Evolutionary conservation across 306 rosid genomes (phyloP).

Genomic region (Lablab purpureus): DNA sequence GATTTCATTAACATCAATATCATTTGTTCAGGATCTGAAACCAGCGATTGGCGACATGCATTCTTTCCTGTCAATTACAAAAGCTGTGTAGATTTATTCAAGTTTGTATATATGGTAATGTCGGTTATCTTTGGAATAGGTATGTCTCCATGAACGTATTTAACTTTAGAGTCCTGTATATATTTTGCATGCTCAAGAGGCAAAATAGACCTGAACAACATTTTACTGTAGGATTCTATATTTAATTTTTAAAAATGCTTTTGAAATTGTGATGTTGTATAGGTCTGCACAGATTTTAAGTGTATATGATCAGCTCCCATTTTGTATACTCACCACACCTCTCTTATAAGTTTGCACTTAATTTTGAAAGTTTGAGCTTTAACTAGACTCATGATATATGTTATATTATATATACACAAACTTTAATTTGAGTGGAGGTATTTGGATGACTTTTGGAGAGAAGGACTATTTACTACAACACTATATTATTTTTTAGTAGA

Average conservation of each 20-base stretch:
- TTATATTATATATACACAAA: neutral
- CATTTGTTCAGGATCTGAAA: conserved; percentile 33
- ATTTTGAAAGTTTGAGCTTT: neutral
- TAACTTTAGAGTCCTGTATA: neutral
- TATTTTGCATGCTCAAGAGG: neutral
- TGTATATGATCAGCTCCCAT: no score
- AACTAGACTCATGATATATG: neutral
- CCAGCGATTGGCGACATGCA: neutral
- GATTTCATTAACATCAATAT: neutral
- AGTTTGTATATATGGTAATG: neutral
- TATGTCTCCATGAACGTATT: conserved; percentile 1
- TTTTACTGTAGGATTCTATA: no score
- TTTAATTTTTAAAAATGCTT: no score
- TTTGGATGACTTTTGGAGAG: neutral
- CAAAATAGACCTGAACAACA: no score
- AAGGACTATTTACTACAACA: neutral
- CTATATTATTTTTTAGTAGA: neutral
- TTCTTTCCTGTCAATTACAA: conserved; percentile 36
- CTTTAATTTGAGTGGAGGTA: neutral
- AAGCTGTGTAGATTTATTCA: neutral
- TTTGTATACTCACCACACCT: neutral
- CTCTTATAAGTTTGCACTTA: neutral
- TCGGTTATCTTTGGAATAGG: conserved; percentile 43
- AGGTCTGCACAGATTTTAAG: no score
- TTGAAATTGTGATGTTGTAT: no score